Percentiles rank a stretch among this genome's conserved stretches.
Conservation (phyloP, 1,284 basidiomycete species). For the Stereum hirsutum region DNA sequence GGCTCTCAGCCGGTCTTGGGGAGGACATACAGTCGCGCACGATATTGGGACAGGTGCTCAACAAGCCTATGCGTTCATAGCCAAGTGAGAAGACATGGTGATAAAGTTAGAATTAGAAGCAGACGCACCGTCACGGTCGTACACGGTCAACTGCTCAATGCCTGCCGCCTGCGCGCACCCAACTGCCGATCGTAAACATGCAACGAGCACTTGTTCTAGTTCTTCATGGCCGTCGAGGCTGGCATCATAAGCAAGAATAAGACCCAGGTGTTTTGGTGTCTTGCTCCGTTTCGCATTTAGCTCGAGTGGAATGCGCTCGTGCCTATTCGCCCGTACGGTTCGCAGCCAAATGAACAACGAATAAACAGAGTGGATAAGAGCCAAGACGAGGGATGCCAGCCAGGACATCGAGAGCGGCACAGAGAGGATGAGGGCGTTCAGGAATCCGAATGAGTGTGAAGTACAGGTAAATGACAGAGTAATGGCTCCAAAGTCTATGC, state of each 20-base stretch:
- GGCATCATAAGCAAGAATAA: constrained; percentile 39
- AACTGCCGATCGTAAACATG: constrained; percentile 42
- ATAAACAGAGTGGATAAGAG: constrained; percentile 50
- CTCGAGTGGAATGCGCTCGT: constrained; percentile 29
- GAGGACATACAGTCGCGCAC: too few relatives aligned
- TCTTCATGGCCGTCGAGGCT: constrained; percentile 16
- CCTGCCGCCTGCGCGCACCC: constrained; percentile 52
- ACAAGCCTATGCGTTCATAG: too few relatives aligned
- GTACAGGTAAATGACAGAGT: too few relatives aligned
- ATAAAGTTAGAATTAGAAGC: too few relatives aligned
- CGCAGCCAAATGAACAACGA: constrained; percentile 30
- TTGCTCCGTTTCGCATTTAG: constrained; percentile 41
- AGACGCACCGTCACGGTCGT: constrained; percentile 57
- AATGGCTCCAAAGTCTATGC: too few relatives aligned
- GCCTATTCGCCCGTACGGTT: constrained; percentile 30
- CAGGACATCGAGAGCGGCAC: constrained; percentile 16
- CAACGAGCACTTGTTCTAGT: constrained; percentile 31
- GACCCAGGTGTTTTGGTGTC: constrained; percentile 53
- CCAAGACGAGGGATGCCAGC: constrained; percentile 35
- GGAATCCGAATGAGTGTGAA: not conserved
- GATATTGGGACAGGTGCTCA: too few relatives aligned
- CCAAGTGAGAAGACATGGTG: too few relatives aligned
- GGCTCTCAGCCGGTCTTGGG: too few relatives aligned
- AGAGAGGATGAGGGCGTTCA: too few relatives aligned
- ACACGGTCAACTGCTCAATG: constrained; percentile 53